Base-by-base conservation (phyloP, 2,329 filamentous ascomycete species). In the Hypoxylon sp. region DNA sequence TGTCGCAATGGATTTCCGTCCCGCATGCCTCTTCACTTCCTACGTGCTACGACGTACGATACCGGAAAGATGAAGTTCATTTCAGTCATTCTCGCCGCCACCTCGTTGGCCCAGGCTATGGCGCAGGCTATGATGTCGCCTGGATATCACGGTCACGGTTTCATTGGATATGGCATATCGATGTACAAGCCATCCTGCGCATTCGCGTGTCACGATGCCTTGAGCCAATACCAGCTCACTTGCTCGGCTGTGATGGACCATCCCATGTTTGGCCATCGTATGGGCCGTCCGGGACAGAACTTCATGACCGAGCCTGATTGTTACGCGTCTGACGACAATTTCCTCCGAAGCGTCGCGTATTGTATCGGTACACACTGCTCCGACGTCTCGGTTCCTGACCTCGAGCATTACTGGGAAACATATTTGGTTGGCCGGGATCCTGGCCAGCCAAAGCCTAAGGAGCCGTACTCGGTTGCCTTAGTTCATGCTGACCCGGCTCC, bases 171-270 rank as follows among this genome's bases (percentile, higher is more conserved):
- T 50, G 70, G 70, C 8, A 73, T 70, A 44, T 65, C 61, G 0
- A 66, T 73, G 57, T 72, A 69, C 57, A 43, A 71, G 7, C 71
- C 70, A 7, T 55, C 66, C 1, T 73, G 71, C 50, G 64, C 69
- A 1, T 72, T 69, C 26, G 68, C 69, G 4, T 73, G 71, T 21
- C 69, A 58, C 2, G 60, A 56, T 17, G 45, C 47, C 20, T 47
- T 55, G 13, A 55, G 51, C 16, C 2, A 9, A 3, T 57, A 57
- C 12, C 36, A 49, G 11, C 55, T 57, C 16, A 35, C 16, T 12
- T 57, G 55, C 15, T 57, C 55, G 37, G 15, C 19, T 5, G 5
- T 16, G 16, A 8, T 13, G 16, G 25, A 43, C n/a, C 19, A 40
- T 23, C n/a, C 9, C 5, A 27, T 9, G 3, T 30, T 13, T 4